Percentiles rank a stretch among this genome's conserved stretches.
Evolutionary conservation across 306 rosid species (phyloP).

Genomic region (Medicago lupulina): DNA sequence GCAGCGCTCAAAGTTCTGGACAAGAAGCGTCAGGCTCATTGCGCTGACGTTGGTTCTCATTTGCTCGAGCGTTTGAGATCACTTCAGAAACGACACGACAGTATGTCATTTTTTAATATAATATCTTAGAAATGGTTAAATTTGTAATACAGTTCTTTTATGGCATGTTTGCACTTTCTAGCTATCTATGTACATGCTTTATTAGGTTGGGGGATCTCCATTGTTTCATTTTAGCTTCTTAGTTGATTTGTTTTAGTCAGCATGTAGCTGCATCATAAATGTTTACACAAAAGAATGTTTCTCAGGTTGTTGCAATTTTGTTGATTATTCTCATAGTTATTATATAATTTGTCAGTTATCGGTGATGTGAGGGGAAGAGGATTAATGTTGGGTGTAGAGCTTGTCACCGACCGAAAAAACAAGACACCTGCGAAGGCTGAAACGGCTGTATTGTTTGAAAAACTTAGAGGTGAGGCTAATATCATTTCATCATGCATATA

Average conservation of each 20-base stretch:
- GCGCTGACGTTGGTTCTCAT: conserved; percentile 79
- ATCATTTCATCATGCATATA: conserved; percentile 25
- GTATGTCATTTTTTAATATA: conserved; percentile 53
- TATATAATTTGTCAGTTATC: conserved; percentile 57
- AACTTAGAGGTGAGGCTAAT: conserved; percentile 71
- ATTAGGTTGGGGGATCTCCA: neutral
- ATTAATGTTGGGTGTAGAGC: conserved; percentile 83
- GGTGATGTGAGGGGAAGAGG: conserved; percentile 93
- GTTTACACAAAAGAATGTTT: no score
- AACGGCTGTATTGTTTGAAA: conserved; percentile 73
- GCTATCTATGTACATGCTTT: conserved; percentile 11
- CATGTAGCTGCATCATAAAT: neutral
- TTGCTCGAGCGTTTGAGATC: conserved; percentile 72
- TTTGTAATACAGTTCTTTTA: conserved; percentile 1
- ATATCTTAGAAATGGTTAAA: conserved; percentile 7
- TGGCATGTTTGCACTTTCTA: neutral
- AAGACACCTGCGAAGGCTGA: conserved; percentile 88
- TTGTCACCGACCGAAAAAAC: conserved; percentile 64
- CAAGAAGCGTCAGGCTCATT: conserved; percentile 85
- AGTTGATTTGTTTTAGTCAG: neutral
- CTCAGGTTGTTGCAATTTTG: conserved; percentile 11
- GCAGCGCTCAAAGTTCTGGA: conserved; percentile 87
- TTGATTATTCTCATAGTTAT: conserved; percentile 28
- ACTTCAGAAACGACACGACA: conserved; percentile 71
- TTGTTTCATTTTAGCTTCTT: neutral